Conservation (phyloP, 1,284 basidiomycete species). For the Pseudozyma thailandica region DNA sequence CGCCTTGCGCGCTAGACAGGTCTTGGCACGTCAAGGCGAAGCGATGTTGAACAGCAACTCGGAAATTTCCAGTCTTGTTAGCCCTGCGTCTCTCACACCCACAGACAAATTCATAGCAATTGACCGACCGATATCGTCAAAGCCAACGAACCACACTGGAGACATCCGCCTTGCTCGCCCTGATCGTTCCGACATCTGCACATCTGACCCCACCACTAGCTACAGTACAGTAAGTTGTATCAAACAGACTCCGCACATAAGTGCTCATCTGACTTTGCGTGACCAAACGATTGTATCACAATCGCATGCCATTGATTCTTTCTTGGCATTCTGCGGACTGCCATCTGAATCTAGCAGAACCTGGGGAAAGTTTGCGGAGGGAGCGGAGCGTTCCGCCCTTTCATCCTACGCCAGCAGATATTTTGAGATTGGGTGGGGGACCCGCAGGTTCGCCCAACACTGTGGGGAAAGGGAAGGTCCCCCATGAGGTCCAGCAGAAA, state of each 20-base stretch:
- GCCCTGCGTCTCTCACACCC: constrained; percentile 13
- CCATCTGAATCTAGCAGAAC: too few relatives aligned
- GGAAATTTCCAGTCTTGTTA: constrained; percentile 1
- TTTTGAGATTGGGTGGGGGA: constrained; percentile 1
- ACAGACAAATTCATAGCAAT: too few relatives aligned
- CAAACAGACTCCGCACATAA: not conserved
- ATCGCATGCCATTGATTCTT: not conserved
- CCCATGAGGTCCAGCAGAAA: too few relatives aligned
- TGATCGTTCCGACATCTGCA: not conserved
- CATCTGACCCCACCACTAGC: not conserved
- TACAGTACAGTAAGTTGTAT: not conserved
- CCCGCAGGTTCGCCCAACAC: not conserved
- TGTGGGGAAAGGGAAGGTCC: too few relatives aligned
- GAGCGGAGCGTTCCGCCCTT: not conserved
- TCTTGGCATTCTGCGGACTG: not conserved
- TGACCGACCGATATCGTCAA: constrained; percentile 7
- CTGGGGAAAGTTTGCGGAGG: not conserved
- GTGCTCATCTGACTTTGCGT: not conserved
- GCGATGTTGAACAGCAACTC: not conserved
- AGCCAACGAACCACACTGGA: not conserved
- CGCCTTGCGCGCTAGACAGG: constrained; percentile 14
- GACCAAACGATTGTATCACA: too few relatives aligned
- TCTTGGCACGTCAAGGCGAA: constrained; percentile 19
- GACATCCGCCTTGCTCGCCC: not conserved
- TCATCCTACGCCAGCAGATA: too few relatives aligned